Base-by-base conservation (phyloP, 75 land plant species). In the Chamaecyparis obtusa region DNA sequence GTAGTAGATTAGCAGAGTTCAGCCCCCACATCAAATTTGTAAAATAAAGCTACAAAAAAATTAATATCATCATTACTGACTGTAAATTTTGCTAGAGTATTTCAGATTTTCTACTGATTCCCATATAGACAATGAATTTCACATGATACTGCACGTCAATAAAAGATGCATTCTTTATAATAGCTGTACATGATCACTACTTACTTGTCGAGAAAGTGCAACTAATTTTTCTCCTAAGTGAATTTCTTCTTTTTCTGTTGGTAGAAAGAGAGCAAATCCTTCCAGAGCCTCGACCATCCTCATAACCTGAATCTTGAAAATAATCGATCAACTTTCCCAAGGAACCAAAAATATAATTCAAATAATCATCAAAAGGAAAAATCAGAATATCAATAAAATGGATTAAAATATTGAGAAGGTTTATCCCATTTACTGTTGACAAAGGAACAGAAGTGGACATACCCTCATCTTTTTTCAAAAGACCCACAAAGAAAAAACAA, bases 201-300 rank as follows among this genome's bases (percentile, higher is more conserved):
- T 89, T 60, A 93, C 99, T 92, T 96, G 97, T 87, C 90, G 93
- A n/a, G 91, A 90, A 75, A 94, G 86, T 41, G 88, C 88, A 48
- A 91, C 89, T 86, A 98, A 89, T 81, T 92, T 93, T 43, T 94
- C 99, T 30, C 94, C 94, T 85, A 98, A 87, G 75, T 92, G 93
- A 83, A 87, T 92, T 90, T 98, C 99, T 43, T 91, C 95, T 91
- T 93, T 96, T 87, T 87, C 93, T 56, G 95, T 78, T 24, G 97
- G 94, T 87, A 98, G 86, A 9, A 96, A 91, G 33, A 93, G 88
- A 75, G 98, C 99, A 85, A 95, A 95, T 15, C 90, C 91, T 86
- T 98, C 99, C 87, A 98, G 71, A 6, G 95, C 95, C 88, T 98
- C 99, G 75, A 96, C 92, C 82, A 96, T 96, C 90, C 96, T 94